Evolutionary conservation across 139 green algal genomes (phyloP).

Genomic region (Chlorella sp.): DNA sequence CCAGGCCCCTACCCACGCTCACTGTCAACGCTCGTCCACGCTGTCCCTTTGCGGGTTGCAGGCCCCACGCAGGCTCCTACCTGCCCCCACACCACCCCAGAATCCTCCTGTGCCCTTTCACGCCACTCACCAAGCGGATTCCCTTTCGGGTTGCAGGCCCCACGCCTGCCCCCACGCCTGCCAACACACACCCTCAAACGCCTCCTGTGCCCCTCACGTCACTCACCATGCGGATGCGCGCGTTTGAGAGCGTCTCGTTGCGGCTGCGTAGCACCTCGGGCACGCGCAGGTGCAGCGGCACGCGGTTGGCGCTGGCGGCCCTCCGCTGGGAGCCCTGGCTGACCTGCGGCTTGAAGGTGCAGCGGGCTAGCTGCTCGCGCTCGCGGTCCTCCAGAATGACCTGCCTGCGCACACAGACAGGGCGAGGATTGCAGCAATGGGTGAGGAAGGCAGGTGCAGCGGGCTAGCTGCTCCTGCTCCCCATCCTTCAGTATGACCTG

Average conservation of each 20-base stretch:
- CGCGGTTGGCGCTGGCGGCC: background rate
- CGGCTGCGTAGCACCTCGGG: slow-evolving; percentile 32
- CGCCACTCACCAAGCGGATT: too few species aligned
- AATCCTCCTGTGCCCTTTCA: too few species aligned
- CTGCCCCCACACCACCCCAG: too few species aligned
- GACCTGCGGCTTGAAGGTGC: slow-evolving; percentile 28
- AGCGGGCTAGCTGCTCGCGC: slow-evolving; percentile 12
- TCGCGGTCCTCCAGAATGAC: slow-evolving; percentile 23
- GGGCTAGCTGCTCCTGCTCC: background rate
- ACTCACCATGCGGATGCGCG: slow-evolving; percentile 13
- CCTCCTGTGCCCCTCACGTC: too few species aligned
- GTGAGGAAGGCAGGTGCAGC: background rate
- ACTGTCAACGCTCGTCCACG: too few species aligned
- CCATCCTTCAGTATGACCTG: background rate
- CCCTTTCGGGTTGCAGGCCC: too few species aligned
- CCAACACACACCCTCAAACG: too few species aligned
- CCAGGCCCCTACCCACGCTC: too few species aligned
- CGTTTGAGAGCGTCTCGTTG: slow-evolving; percentile 37
- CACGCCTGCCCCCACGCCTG: too few species aligned
- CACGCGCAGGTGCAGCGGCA: slow-evolving; percentile 34
- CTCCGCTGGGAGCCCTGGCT: background rate
- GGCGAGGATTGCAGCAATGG: background rate
- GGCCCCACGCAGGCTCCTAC: too few species aligned
- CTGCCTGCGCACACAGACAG: slow-evolving; percentile 6
- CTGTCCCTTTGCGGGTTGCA: too few species aligned